phyloP scores from a whole-genome alignment of 2,329 filamentous ascomycete genomes.

The Trichophyton rubrum region DNA sequence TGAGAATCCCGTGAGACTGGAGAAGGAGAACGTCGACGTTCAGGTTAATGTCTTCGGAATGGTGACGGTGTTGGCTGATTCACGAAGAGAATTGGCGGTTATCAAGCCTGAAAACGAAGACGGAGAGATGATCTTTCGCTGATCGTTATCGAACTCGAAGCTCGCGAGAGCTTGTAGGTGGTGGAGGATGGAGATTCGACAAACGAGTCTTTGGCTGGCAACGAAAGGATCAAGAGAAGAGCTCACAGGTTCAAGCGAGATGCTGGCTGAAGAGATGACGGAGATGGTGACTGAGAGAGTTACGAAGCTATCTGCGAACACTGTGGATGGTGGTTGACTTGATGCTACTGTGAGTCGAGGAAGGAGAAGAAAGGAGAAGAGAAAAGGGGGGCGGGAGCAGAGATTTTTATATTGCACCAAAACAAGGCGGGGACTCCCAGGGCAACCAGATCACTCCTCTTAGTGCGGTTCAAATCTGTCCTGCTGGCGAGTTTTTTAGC shows the following conservation, averaged over 20 bases:
- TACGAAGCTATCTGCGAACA: background rate
- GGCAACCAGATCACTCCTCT: background rate
- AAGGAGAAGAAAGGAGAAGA: background rate
- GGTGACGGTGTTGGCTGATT: background rate
- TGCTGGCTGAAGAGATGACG: background rate
- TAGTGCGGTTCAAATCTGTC: background rate
- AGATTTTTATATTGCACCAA: background rate
- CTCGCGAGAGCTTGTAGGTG: background rate
- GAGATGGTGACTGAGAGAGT: background rate
- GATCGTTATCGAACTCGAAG: background rate
- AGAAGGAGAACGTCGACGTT: conserved; percentile 1
- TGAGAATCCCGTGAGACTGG: background rate
- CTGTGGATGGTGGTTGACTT: background rate
- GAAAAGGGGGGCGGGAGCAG: background rate
- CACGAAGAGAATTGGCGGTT: background rate
- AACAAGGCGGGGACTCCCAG: background rate
- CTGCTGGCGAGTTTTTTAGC: background rate
- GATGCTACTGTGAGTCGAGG: background rate
- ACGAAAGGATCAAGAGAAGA: background rate
- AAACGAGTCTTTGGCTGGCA: background rate
- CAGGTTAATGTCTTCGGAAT: background rate
- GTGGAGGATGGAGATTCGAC: background rate
- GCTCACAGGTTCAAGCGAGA: background rate
- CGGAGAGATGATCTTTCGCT: background rate
- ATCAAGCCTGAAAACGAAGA: background rate